Evolutionary conservation across 116 monocot genomes (phyloP).

Genomic region (Dioscorea cayenensis): DNA sequence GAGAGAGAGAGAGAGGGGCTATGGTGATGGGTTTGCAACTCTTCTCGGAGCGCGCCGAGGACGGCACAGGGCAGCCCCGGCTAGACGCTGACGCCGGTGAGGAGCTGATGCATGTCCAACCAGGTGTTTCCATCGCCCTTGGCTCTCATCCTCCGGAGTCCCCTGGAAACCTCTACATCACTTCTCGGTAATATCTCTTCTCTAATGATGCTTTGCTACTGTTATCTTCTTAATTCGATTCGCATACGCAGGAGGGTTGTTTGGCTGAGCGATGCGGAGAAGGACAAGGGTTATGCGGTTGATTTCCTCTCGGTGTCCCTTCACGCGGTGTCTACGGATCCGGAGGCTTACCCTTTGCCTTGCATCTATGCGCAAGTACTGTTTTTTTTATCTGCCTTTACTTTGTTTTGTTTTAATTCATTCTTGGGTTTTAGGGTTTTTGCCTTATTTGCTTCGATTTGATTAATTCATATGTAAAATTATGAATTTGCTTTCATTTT

Average conservation of each 20-base stretch:
- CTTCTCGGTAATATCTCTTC: slow-evolving; percentile 34
- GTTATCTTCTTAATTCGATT: background rate
- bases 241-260: slow-evolving; percentile 52
- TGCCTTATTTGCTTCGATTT: background rate
- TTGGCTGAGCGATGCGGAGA: slow-evolving; percentile 78
- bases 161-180: slow-evolving; percentile 79
- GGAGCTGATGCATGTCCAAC: slow-evolving; percentile 72
- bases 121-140: slow-evolving; percentile 55
- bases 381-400: background rate
- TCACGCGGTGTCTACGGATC: slow-evolving; percentile 87
- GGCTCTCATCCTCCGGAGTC: slow-evolving; percentile 45
- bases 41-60: slow-evolving; percentile 39
- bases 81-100: slow-evolving; percentile 64
- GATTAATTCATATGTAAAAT: too few species aligned
- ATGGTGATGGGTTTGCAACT: slow-evolving; percentile 59
- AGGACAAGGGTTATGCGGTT: slow-evolving; percentile 66
- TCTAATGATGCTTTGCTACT: background rate
- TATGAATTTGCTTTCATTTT: too few species aligned
- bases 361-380: slow-evolving; percentile 85
- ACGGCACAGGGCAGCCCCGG: slow-evolving; percentile 38
- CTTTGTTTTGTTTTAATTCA: background rate
- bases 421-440: background rate
- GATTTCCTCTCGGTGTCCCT: slow-evolving; percentile 81
- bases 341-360: slow-evolving; percentile 65
- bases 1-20: too few species aligned